Base-by-base conservation (phyloP, 495 filamentous ascomycete genomes). In the Podospora australis region DNA sequence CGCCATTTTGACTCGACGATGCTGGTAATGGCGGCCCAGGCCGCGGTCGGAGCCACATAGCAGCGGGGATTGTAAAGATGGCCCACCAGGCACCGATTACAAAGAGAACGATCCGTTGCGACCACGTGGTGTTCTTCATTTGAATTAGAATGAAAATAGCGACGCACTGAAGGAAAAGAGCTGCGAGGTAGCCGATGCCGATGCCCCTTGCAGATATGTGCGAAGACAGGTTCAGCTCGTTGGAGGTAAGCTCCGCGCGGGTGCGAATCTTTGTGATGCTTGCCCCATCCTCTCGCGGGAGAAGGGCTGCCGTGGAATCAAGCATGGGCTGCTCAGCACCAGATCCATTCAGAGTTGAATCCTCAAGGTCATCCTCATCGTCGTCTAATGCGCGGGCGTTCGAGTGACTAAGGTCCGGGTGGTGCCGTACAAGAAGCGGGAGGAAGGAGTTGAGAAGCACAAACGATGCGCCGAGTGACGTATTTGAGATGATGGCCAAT, bases 51-150 rank as follows among this genome's bases (percentile, higher is more conserved):
- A 98, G 76, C 87, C 88, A 96, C 50, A 95, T 64, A 19, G 84
- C 85, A 6, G 90, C 87, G 3, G 92, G 92, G 44, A 96, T 80
- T 9, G 90, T 91, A 58, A 98, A 97, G 28, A 80, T 44, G 44
- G 92, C 82, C 92, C 92, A 97, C 92, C 92, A 98, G n/a, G 81
- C 64, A 11, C 92, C 92, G 42, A 96, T 81, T 30, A 88, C 60
- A 58, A 94, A 90, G 8, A 98, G 75, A 3, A 90, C 88, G 24
- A 95, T 69, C 28, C 90, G 83, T 42, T 92, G 75, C 3, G 83
- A 84, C 67, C 86, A 83, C 0, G 83, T 86, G 8, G 85, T 84
- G 45, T 84, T 86, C n/a, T 78, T 74, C 53, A 83, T 84, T 22
- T 67, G 54, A 13, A 87, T 64, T 6, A 94, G 72, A 19, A 94